Conservation (phyloP, 345 rosid species). For the Rhodomyrtus tomentosa region DNA sequence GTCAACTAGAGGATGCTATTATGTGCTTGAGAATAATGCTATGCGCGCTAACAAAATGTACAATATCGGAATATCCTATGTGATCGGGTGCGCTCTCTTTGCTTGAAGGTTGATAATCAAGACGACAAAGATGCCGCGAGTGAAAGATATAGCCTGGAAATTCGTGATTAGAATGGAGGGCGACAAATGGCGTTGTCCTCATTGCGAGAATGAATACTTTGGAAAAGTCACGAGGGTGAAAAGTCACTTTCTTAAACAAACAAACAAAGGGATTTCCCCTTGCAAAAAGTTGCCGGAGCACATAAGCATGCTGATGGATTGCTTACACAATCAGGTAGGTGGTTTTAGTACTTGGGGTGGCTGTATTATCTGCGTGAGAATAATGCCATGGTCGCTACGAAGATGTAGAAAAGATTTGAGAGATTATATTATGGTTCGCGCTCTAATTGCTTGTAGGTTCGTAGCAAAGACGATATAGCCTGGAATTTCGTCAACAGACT, state of each 20-base stretch:
- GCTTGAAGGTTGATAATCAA: background rate
- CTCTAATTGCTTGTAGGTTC: background rate
- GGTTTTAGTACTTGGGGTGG: background rate
- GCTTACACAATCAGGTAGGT: background rate
- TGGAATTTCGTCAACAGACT: background rate
- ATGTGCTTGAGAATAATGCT: no score
- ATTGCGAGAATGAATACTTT: background rate
- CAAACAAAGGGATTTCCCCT: background rate
- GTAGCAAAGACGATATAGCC: background rate
- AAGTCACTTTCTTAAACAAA: background rate
- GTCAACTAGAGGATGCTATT: no score
- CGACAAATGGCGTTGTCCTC: background rate
- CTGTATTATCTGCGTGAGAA: background rate
- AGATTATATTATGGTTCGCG: rapidly evolving
- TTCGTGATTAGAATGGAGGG: background rate
- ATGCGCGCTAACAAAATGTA: no score
- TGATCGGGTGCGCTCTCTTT: background rate
- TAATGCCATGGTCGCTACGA: background rate
- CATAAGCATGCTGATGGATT: rapidly evolving
- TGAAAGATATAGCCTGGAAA: background rate
- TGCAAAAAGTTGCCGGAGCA: background rate
- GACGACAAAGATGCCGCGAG: background rate
- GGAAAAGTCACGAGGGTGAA: background rate
- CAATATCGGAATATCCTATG: background rate
- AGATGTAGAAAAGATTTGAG: background rate